Percentiles rank a stretch among this genome's conserved stretches.
phyloP scores from a whole-genome alignment of 805 yeast species.

The Torulaspora gathmanii region DNA sequence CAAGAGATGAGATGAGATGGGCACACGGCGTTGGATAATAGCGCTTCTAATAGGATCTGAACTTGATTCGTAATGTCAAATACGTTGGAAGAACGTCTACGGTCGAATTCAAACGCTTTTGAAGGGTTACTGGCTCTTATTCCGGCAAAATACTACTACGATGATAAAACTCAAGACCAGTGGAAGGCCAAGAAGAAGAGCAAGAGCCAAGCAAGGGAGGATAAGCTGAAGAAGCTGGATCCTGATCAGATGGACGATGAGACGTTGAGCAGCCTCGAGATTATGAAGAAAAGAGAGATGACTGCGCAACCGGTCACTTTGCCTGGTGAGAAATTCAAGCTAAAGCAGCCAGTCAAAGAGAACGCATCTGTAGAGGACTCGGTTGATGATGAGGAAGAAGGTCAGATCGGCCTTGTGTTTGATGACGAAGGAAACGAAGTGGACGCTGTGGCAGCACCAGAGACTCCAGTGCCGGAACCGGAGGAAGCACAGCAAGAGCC shows the following conservation, averaged over 20 bases:
- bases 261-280: slow-evolving; percentile 55
- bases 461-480: slow-evolving; percentile 8
- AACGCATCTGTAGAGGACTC: slow-evolving; percentile 28
- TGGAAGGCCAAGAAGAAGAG: slow-evolving; percentile 82
- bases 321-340: slow-evolving; percentile 36
- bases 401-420: slow-evolving; percentile 45
- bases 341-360: slow-evolving; percentile 12
- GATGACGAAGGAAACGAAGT: slow-evolving; percentile 69
- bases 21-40: background rate
- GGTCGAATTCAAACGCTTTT: slow-evolving; percentile 75
- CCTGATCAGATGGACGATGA: slow-evolving; percentile 52
- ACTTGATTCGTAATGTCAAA: slow-evolving; percentile 43
- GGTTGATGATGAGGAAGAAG: slow-evolving; percentile 21
- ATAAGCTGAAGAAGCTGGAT: slow-evolving; percentile 68
- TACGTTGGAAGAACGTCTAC: slow-evolving; percentile 67
- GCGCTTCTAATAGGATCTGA: background rate
- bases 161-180: slow-evolving; percentile 82
- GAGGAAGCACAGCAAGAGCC: slow-evolving; percentile 21
- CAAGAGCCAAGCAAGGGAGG: slow-evolving; percentile 56
- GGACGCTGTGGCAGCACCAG: slow-evolving; percentile 13
- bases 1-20: slow-evolving; percentile 9
- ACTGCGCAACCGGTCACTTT: slow-evolving; percentile 45
- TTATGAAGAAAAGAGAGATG: slow-evolving; percentile 49
- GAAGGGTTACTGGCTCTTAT: slow-evolving; percentile 84
- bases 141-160: slow-evolving; percentile 91